Evolutionary conservation across 495 filamentous ascomycete genomes (phyloP).

Genomic region (Lasiosphaeris hirsuta): DNA sequence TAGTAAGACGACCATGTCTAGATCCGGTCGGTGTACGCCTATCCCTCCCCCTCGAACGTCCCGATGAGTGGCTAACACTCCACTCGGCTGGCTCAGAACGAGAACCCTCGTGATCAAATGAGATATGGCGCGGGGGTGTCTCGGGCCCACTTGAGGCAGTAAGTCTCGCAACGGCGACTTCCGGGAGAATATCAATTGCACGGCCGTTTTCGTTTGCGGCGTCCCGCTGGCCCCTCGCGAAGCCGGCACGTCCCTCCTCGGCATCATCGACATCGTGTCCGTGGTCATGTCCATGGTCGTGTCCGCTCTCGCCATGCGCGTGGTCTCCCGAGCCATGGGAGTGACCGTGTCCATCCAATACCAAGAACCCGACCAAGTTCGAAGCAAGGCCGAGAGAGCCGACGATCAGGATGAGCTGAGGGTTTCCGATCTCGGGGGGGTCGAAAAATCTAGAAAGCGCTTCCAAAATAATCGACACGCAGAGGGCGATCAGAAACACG

Average conservation of each 20-base stretch:
- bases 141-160: conserved; percentile 21
- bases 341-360: conserved; percentile 93
- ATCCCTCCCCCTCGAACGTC: conserved; percentile 37
- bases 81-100: conserved; percentile 18
- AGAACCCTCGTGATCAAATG: conserved; percentile 21
- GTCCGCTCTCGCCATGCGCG: conserved; percentile 41
- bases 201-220: conserved; percentile 36
- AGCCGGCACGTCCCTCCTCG: conserved; percentile 27
- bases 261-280: conserved; percentile 29
- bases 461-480: conserved; percentile 92
- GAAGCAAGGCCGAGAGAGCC: conserved; percentile 82
- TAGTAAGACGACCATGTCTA: conserved; percentile 51
- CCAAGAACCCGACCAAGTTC: conserved; percentile 81
- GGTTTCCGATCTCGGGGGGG: conserved; percentile 77
- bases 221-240: conserved; percentile 11
- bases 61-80: conserved; percentile 32
- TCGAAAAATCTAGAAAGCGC: conserved; percentile 87
- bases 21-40: conserved; percentile 52
- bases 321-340: conserved; percentile 62
- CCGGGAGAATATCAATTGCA: conserved; percentile 42
- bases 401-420: conserved; percentile 80
- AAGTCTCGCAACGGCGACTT: conserved; percentile 35
- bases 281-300: conserved; percentile 65
- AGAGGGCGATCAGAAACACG: conserved; percentile 93
- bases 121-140: conserved; percentile 34